Evolutionary conservation across 208 protist species (phyloP), one percentile per base, ranked within the genome.

Genomic region (Trypanosoma lewisi): DNA sequence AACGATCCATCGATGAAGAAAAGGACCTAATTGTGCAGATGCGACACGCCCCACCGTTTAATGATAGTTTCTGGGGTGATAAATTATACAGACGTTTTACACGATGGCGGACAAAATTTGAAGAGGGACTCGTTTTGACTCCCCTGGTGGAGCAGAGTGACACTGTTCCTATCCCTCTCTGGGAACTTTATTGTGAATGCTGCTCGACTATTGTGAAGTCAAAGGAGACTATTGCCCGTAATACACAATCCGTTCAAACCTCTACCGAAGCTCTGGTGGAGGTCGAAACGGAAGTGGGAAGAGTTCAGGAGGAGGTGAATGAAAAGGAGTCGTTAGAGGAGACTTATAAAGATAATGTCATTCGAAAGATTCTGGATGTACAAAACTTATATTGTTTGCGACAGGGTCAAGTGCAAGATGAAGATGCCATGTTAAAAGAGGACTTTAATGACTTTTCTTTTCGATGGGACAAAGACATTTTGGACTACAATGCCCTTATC

Each of bases 381-480:
- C 75, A 75, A 53, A 68, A 82, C 7, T 73, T 97, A 17, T 88
- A 89, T 66, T 73, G 33, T 16, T 65, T 97, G 47, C 91, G 83
- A 62, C 95, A 98, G 64, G 89, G 89, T n/a, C 91, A 98, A 77
- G 80, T 97, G 12, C 94, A 98, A 61, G 94, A 93, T 61, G 93
- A 97, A 59, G 69, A 80, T 33, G 87, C 82, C 11, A 73, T 80
- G 16, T 75, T 96, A 17, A 81, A 78, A 25, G 90, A 84, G n/a
- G 82, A 96, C 53, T 97, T 95, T 67, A 42, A 66, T 4, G 64
- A 79, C 42, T 89, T 83, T 49, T 83, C 82, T 36, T 65, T 98
- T 49, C 90, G 92, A 25, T 85, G 85, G 76, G 66, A 30, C 44
- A 63, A 52, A 30, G 74, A 85, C 36, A 75, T 97, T 41, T 34